These are phyloP conservation scores for Tulasnella sp. DNA, from an alignment of 768 basidiomycete species.

Conservation along the genomic window DNA sequence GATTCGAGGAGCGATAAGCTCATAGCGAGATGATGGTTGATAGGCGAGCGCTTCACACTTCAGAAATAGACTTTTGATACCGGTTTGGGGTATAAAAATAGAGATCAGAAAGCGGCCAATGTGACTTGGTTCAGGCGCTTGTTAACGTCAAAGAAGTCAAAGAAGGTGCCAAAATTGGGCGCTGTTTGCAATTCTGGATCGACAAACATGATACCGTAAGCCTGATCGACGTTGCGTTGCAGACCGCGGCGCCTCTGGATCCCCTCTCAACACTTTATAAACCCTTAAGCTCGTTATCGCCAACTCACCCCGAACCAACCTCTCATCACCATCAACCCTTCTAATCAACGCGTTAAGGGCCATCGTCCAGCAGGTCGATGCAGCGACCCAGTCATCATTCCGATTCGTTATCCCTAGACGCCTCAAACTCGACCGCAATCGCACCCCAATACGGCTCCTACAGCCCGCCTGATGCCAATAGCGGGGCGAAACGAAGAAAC, in stretches of 20 bases:
- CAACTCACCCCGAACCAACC: background rate
- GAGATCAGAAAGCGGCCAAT: background rate
- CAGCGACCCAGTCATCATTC: background rate
- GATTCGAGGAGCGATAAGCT: constrained; percentile 22
- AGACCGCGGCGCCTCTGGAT: background rate
- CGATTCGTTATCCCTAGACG: background rate
- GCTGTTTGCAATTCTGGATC: background rate
- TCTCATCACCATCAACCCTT: background rate
- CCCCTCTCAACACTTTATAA: background rate
- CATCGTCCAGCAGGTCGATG: background rate
- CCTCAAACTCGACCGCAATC: background rate
- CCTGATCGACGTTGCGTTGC: background rate
- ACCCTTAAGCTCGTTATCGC: background rate
- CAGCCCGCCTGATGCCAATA: background rate
- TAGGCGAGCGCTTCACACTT: background rate
- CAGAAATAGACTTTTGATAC: background rate
- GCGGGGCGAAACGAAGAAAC: background rate
- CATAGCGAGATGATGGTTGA: background rate
- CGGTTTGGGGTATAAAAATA: background rate
- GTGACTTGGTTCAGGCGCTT: background rate
- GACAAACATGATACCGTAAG: background rate
- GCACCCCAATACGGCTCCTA: background rate
- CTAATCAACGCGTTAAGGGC: background rate
- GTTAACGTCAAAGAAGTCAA: background rate
- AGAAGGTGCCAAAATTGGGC: background rate